Base-by-base conservation (phyloP, 2,329 filamentous ascomycete genomes). In the Byssochlamys sp. region DNA sequence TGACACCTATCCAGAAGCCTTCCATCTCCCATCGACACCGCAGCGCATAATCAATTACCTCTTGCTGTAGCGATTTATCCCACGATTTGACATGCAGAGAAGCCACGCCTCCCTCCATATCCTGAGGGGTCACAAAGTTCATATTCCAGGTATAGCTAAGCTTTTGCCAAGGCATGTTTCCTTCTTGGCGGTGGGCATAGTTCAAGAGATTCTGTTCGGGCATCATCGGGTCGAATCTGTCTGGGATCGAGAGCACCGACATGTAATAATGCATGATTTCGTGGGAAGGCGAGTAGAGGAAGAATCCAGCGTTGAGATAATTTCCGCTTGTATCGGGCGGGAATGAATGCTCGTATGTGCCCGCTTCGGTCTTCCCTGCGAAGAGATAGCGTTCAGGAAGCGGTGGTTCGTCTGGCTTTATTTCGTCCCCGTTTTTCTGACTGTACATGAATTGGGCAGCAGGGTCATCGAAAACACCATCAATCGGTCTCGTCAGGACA, bases 191-290 rank as follows among this genome's bases (percentile, higher is more conserved):
- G 59, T 76, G 75, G 1, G 73, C 76, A 60, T 78, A 77, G 61
- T 78, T 77, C 19, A 77, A 64, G 27, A 79, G 62, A 58, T 72
- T 72, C 61, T 78, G 76, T 59, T 78, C 76, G 60, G 73, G 73
- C 14, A 69, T 71, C 24, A 65, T 64, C 0, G 72, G 67, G 49
- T 74, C 66, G 60, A 77, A 78, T 12, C 71, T 68, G 27, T 67
- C 64, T n/a, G 65, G 66, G 28, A 70, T 64, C 12, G 60, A 57
- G 57, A 74, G 69, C 27, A 77, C 65, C n/a, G 64, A 66, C 54
- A 73, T 60, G 26, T 76, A 70, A 58, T 76, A 73, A 2, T 70
- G 60, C 60, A 71, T 77, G 3, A 78, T 58, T 53, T 72, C 65
- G 1, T 58, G 57, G 11, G 72, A 74, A 0, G 76, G 76, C 4